Base-by-base conservation (phyloP, 306 rosid species). In the Lathyrus aphaca region DNA sequence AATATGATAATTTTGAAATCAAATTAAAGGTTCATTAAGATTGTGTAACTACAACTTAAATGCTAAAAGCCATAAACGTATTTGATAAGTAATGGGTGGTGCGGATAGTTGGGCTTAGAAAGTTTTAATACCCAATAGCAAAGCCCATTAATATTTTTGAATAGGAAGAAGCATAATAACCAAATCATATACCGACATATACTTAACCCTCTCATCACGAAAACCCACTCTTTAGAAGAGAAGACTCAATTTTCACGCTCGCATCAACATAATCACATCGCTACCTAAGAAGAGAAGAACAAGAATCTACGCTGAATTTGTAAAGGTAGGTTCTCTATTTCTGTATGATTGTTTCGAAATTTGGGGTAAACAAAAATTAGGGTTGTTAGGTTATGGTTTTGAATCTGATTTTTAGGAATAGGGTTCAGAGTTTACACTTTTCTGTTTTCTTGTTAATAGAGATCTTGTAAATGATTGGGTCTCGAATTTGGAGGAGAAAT, bases 181-280 rank as follows among this genome's bases (percentile, higher is more conserved):
- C n/a, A 42, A 42, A 48, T 16, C 54, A 48, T 15, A 48, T 8
- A 49, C 55, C 55, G 25, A 49, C 55, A 45, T 45, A 45, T 45
- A 45, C 10, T n/a, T 35, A 35, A 8, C 39, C 39, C 39, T 8
- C 10, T 35, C 10, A 35, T 35, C 39, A 35, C 39, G 39, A 35
- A 10, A 35, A 10, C 39, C 39, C 39, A 35, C 10, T 6, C 0
- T 35, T 35, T 35, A 35, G 2, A 35, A 35, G 39, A 35, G 39
- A 35, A 35, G 8, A 32, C 39, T 35, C 39, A n/a, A 45, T n/a
- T 45, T 45, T 45, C 51, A 45, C 18, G 8, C 18, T 44, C 50
- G 0, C 18, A 23, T 23, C 25, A 44, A 44, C 17, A 44, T 5
- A 44, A 44, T 5, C 16, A 14, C 17, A 15, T 45, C 51, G 51